Evolutionary conservation across 768 basidiomycete species (phyloP), one percentile per base, ranked within the genome.

Genomic region (Phaeotremella fagi): DNA sequence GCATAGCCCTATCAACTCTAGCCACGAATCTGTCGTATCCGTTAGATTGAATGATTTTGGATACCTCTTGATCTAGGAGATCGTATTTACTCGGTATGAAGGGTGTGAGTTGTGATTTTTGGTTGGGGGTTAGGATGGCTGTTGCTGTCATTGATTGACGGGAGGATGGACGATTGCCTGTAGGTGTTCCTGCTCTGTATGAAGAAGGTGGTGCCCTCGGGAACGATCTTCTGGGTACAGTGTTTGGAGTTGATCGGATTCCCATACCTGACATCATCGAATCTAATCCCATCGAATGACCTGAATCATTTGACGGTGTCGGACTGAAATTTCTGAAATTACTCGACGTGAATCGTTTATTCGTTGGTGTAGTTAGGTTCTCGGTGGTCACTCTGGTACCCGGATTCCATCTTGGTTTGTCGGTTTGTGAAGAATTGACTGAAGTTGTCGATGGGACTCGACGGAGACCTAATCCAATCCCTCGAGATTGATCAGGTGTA

Each of bases 31-130:
- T 45, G 18, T 54, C 48, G 37, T 60, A 67, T 12, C 46, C 52
- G 12, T 31, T 37, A 22, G 53, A 58, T 2, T 48, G 49, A 14
- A 70, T 18, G 15, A 64, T 51, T 1, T 26, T 18, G 1, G 35
- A 15, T 3, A 70, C 59, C 18, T 55, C 52, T 25, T 42, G 45
- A 54, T 70, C 68, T 16, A 70, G 55, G 14, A 55, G 41, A 47
- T 70, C 68, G 37, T 63, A 65, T 48, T 50, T 54, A 36, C 45
- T 54, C 7, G 68, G 60, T n/a, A 50, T 28, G 57, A 70, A 67
- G 3, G 59, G 59, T 41, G 59, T 46, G 4, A 63, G 45, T 26
- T 22, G 45, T 42, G 28, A 14, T n/a, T n/a, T n/a, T n/a, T n/a
- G n/a, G n/a, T n/a, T n/a, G n/a, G n/a, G n/a, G 33, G 27, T 41